These are phyloP conservation scores for Microthyrium microscopicum DNA, from an alignment of 2,329 filamentous ascomycete species.

Conservation along the genomic window DNA sequence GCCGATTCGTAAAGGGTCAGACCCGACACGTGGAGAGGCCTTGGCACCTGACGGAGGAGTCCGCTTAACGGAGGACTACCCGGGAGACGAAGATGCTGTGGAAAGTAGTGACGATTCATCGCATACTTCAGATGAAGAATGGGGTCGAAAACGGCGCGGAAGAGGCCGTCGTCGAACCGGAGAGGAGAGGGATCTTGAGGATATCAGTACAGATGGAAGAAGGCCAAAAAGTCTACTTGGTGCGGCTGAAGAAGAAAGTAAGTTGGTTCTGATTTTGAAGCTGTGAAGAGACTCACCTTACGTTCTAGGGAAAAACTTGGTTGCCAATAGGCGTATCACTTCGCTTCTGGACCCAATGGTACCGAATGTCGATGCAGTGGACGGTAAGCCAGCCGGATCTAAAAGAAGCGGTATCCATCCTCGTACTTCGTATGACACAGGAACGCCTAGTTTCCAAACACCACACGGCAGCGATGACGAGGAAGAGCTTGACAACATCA, in stretches of 20 bases:
- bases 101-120: constrained; percentile 44
- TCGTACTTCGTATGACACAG: constrained; percentile 64
- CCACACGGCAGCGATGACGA: constrained; percentile 74
- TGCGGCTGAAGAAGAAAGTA: constrained; percentile 65
- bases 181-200: constrained; percentile 10
- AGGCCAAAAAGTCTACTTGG: constrained; percentile 48
- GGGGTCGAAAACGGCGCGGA: constrained; percentile 22
- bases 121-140: constrained; percentile 51
- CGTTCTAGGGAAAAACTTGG: constrained; percentile 7
- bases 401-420: constrained; percentile 44
- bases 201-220: constrained; percentile 20
- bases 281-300: constrained; percentile 9
- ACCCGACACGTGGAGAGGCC: constrained; percentile 22
- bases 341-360: constrained; percentile 56
- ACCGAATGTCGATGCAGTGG: no score
- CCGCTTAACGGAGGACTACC: constrained; percentile 52
- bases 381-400: constrained; percentile 38
- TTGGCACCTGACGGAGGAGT: constrained; percentile 31
- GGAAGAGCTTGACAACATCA: constrained; percentile 68
- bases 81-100: constrained; percentile 48
- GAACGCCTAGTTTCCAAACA: constrained; percentile 40
- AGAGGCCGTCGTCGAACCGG: constrained; percentile 18
- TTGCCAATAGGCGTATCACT: constrained; percentile 40
- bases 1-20: constrained; percentile 35
- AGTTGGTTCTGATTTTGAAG: constrained; percentile 18